phyloP scores from a whole-genome alignment of 306 rosid species.

The Calophaca sinica region DNA sequence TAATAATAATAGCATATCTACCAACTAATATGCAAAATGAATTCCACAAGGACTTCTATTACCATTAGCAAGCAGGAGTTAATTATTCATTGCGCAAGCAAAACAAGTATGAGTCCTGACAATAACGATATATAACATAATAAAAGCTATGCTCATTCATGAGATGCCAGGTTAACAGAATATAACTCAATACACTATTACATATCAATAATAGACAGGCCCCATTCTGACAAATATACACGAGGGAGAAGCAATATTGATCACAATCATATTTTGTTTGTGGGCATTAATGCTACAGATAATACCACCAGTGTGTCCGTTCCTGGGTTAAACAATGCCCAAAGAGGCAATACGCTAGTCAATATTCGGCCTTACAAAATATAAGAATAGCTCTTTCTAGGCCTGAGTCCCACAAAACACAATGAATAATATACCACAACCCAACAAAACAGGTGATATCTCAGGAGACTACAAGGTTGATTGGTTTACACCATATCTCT shows the following conservation, averaged over 20 bases:
- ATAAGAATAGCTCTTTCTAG: background rate
- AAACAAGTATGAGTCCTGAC: background rate
- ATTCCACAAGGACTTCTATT: background rate
- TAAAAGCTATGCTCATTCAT: too few species aligned
- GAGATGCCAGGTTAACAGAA: too few species aligned
- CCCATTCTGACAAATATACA: too few species aligned
- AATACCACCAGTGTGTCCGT: background rate
- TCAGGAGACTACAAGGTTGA: background rate
- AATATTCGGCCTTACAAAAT: background rate
- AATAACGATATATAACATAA: too few species aligned
- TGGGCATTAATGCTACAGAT: background rate
- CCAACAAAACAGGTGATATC: background rate
- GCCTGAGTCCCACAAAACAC: background rate
- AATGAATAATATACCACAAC: constrained; percentile 16
- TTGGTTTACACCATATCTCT: constrained; percentile 8
- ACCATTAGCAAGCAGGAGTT: constrained; percentile 9
- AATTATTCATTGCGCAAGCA: constrained; percentile 9
- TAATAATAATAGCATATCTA: background rate
- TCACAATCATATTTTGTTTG: background rate
- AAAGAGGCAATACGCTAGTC: constrained; percentile 1
- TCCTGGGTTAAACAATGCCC: background rate
- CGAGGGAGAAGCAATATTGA: too few species aligned
- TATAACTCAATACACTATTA: too few species aligned
- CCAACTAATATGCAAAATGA: constrained; percentile 31
- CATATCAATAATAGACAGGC: too few species aligned